phyloP scores from a whole-genome alignment of 1,284 basidiomycete genomes.

The Ustilago crameri region DNA sequence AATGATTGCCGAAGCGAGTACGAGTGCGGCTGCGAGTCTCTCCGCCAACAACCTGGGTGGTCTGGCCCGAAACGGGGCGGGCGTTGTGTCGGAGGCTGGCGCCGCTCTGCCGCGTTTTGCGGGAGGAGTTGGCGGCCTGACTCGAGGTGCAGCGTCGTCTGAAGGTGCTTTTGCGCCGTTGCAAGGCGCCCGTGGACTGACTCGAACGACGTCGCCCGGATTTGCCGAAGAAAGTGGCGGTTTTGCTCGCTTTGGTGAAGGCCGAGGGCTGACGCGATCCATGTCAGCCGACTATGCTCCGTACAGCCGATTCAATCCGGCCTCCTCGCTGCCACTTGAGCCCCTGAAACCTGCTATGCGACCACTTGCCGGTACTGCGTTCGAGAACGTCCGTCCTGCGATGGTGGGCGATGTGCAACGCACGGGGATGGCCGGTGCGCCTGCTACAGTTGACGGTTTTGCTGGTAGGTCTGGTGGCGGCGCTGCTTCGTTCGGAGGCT shows the following conservation, averaged over 20 bases:
- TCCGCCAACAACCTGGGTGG: not conserved
- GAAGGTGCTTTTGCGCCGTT: not conserved
- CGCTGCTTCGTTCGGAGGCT: no score
- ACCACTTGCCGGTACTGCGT: not conserved
- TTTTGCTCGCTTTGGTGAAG: not conserved
- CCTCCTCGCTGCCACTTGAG: no score
- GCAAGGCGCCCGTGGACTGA: not conserved
- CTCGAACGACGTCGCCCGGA: not conserved
- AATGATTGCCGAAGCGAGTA: not conserved
- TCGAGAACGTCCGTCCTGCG: not conserved
- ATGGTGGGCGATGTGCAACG: not conserved
- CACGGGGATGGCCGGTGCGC: not conserved
- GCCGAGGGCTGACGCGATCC: not conserved
- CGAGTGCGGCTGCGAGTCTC: slow-evolving; percentile 1
- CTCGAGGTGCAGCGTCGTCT: not conserved
- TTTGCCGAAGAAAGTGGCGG: no score
- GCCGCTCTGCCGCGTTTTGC: not conserved
- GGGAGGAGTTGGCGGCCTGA: not conserved
- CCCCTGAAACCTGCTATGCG: no score
- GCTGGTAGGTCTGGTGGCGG: not conserved
- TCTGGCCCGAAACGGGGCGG: not conserved
- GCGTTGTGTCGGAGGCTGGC: not conserved
- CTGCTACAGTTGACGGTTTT: slow-evolving; percentile 11
- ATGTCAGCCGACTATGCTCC: no score
- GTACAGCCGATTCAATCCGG: no score